Conservation (phyloP, 2,329 filamentous ascomycete genomes). For the Aspergillus sp. region DNA sequence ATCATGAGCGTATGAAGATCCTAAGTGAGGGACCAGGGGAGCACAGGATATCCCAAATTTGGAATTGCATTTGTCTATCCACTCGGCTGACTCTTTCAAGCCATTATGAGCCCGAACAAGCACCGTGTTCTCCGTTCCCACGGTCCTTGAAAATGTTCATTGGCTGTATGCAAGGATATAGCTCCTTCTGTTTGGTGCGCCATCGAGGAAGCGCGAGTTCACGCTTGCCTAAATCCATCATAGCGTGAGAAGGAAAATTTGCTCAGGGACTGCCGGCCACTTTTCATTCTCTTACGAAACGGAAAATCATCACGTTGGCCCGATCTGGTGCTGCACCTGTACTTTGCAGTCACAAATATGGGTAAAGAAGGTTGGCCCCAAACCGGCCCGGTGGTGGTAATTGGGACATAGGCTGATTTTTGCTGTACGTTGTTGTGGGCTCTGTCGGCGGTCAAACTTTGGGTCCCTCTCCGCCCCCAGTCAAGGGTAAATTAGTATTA, state of each 20-base stretch:
- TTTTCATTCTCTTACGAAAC: conserved; percentile 4
- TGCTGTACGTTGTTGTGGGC: not conserved
- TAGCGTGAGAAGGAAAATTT: not conserved
- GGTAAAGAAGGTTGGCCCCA: not conserved
- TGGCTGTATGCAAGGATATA: no score
- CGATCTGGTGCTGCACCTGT: not conserved
- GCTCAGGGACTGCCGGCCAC: not conserved
- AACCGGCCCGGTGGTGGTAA: not conserved
- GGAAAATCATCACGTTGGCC: not conserved
- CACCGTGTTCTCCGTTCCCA: not conserved
- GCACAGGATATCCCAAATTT: no score
- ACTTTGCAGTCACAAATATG: not conserved
- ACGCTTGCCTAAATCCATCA: no score
- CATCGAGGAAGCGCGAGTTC: no score
- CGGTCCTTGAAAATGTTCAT: not conserved
- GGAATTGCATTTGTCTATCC: no score
- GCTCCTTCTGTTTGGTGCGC: no score
- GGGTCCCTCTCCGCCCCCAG: not conserved
- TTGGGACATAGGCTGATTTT: not conserved
- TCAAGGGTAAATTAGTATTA: not conserved
- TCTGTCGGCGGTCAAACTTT: not conserved
- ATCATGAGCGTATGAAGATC: not conserved
- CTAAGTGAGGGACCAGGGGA: no score
- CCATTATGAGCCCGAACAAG: not conserved
- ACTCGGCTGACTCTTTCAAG: no score